These are phyloP conservation scores for Rhazya stricta DNA, from an alignment of 257 asterid species.

Conservation along the genomic window DNA sequence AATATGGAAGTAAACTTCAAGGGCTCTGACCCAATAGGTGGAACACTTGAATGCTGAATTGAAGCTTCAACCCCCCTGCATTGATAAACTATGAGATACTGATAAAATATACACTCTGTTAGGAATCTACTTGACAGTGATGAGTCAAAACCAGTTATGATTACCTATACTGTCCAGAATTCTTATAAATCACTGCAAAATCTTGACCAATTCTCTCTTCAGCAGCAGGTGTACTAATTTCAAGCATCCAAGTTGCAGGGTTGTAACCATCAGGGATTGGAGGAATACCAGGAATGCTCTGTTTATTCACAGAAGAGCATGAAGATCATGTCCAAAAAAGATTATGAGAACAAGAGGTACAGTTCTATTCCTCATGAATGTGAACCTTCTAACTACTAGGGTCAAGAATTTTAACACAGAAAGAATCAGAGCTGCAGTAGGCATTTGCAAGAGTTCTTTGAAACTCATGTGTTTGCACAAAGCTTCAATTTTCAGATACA, in stretches of 20 bases:
- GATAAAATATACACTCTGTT: not conserved
- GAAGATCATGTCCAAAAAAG: not conserved
- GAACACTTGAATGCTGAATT: constrained; percentile 46
- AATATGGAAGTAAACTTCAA: constrained; percentile 46
- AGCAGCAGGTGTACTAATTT: constrained; percentile 65
- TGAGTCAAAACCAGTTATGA: constrained; percentile 9
- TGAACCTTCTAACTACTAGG: not conserved
- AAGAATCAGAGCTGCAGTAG: not conserved
- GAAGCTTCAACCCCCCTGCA: constrained; percentile 71
- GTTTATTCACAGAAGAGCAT: constrained; percentile 6
- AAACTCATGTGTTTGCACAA: not conserved
- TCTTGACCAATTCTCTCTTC: constrained; percentile 59
- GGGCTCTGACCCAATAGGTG: constrained; percentile 59
- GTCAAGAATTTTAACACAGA: not conserved
- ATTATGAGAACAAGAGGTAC: not conserved
- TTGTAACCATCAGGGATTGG: constrained; percentile 64
- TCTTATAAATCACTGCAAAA: constrained; percentile 52
- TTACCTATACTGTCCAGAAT: constrained; percentile 62
- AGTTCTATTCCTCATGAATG: not conserved
- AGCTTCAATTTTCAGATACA: not conserved
- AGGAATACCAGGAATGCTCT: constrained; percentile 57
- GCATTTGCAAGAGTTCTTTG: not conserved
- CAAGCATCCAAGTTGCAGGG: constrained; percentile 98
- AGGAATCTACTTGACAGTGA: not conserved
- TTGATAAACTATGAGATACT: constrained; percentile 2